A percentile compares a stretch with the other conserved stretches of the same genome.
phyloP scores from a whole-genome alignment of 1,284 basidiomycete species.

The Takashimella tepidaria region DNA sequence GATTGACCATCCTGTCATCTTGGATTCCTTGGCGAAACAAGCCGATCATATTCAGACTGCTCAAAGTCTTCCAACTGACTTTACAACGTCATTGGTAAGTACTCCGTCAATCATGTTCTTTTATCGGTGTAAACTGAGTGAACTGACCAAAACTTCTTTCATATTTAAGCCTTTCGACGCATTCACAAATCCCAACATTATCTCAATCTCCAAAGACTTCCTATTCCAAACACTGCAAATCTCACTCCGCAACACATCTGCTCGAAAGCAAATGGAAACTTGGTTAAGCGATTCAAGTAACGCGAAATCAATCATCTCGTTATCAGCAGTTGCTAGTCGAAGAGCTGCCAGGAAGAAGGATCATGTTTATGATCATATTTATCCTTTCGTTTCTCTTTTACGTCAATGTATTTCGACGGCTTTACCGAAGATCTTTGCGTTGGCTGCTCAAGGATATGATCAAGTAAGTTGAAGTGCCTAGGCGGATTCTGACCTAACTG shows the following conservation, averaged over 20 bases:
- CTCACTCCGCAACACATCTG: conserved; percentile 25
- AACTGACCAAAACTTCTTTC: background rate
- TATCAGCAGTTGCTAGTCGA: conserved; percentile 21
- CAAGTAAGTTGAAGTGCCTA: background rate
- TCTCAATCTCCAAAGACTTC: background rate
- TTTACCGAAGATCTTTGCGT: background rate
- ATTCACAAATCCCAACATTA: conserved; percentile 31
- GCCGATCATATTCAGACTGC: background rate
- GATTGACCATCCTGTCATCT: conserved; percentile 7
- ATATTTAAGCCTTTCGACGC: conserved; percentile 36
- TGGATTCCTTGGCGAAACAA: background rate
- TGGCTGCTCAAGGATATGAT: background rate
- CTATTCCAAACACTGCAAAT: conserved; percentile 26
- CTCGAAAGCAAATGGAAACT: conserved; percentile 11
- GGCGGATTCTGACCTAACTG: background rate
- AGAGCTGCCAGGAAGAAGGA: conserved; percentile 24
- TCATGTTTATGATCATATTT: conserved; percentile 30
- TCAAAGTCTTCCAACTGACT: background rate
- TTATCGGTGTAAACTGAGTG: no score
- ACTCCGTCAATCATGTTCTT: background rate
- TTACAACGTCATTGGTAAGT: background rate
- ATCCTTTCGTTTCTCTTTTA: conserved; percentile 25
- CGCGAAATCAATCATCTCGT: conserved; percentile 29
- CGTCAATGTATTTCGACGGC: conserved; percentile 6
- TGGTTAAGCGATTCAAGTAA: conserved; percentile 26